These are phyloP conservation scores for Fusarium compactum DNA, from an alignment of 2,329 filamentous ascomycete genomes.

Conservation along the genomic window DNA sequence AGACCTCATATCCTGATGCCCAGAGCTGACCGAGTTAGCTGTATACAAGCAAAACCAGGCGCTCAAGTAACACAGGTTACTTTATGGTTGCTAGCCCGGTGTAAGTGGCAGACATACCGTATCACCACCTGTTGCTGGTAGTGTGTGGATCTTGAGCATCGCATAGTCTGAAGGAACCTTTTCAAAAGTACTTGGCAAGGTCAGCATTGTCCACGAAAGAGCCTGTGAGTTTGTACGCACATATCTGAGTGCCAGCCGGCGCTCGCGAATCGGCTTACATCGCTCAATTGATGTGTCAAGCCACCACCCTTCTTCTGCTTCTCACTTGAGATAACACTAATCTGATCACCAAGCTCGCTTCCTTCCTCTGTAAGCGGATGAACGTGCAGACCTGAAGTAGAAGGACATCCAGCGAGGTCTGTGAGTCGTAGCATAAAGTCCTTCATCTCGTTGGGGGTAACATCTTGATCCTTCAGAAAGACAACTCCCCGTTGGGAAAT, in stretches of 20 bases:
- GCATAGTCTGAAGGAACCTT: slow-evolving; percentile 70
- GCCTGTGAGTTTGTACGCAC: slow-evolving; percentile 27
- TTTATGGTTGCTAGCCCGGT: neutral
- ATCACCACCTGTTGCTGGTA: slow-evolving; percentile 69
- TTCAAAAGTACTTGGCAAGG: slow-evolving; percentile 62
- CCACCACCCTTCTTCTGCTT: slow-evolving; percentile 67
- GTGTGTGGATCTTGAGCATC: slow-evolving; percentile 66
- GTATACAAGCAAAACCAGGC: neutral
- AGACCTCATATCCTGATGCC: slow-evolving; percentile 72
- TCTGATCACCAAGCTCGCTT: slow-evolving; percentile 66
- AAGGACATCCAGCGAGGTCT: slow-evolving; percentile 53
- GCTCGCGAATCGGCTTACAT: slow-evolving; percentile 61
- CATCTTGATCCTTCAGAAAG: slow-evolving; percentile 53
- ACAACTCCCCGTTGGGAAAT: slow-evolving; percentile 56
- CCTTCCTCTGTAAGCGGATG: slow-evolving; percentile 66
- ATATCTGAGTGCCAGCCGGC: slow-evolving; percentile 66
- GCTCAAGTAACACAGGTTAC: neutral
- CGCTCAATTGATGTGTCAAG: slow-evolving; percentile 63
- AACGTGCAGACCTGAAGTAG: slow-evolving; percentile 64
- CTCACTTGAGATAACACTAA: slow-evolving; percentile 67
- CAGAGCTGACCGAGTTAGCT: slow-evolving; percentile 63
- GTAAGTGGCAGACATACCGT: slow-evolving; percentile 53
- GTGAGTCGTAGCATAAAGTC: slow-evolving; percentile 54
- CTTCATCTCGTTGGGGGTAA: slow-evolving; percentile 54
- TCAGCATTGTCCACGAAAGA: slow-evolving; percentile 6